phyloP scores from a whole-genome alignment of 2,329 filamentous ascomycete species.

The Colletotrichum siamense region DNA sequence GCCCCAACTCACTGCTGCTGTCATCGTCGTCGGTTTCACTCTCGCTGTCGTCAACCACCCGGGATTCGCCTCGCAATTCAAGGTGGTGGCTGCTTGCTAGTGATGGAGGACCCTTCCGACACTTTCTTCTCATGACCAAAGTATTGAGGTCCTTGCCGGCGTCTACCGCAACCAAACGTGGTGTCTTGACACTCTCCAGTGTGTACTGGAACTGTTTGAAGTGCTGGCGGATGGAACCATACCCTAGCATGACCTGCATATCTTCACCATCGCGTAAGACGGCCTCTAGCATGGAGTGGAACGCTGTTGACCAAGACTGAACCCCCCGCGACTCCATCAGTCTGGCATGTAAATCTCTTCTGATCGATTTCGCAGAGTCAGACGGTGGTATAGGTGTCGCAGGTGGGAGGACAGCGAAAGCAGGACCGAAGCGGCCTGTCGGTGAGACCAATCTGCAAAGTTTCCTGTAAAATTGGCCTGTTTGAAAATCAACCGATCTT shows the following conservation, averaged over 20 bases:
- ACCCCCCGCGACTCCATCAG: slow-evolving; percentile 16
- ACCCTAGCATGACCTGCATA: slow-evolving; percentile 62
- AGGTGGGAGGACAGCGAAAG: slow-evolving; percentile 37
- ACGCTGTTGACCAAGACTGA: slow-evolving; percentile 60
- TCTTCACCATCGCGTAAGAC: slow-evolving; percentile 66
- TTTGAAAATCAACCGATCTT: slow-evolving; percentile 48
- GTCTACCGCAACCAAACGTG: slow-evolving; percentile 61
- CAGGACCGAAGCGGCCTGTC: slow-evolving; percentile 54
- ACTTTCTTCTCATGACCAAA: slow-evolving; percentile 38
- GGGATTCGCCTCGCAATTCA: background rate
- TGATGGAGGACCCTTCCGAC: background rate
- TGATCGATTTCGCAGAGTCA: background rate
- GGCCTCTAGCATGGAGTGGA: slow-evolving; percentile 60
- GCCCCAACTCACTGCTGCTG: slow-evolving; percentile 3
- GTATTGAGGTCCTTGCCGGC: slow-evolving; percentile 55
- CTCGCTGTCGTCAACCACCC: background rate
- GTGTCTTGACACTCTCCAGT: slow-evolving; percentile 56
- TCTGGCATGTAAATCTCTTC: slow-evolving; percentile 9
- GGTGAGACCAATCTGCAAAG: slow-evolving; percentile 51
- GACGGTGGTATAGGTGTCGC: background rate
- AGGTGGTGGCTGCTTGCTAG: background rate
- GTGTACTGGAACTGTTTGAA: slow-evolving; percentile 52
- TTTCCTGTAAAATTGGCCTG: slow-evolving; percentile 49
- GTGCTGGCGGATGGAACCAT: slow-evolving; percentile 58
- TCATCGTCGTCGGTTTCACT: background rate